Evolutionary conservation across 306 rosid genomes (phyloP).

Genomic region (Glycine soja): DNA sequence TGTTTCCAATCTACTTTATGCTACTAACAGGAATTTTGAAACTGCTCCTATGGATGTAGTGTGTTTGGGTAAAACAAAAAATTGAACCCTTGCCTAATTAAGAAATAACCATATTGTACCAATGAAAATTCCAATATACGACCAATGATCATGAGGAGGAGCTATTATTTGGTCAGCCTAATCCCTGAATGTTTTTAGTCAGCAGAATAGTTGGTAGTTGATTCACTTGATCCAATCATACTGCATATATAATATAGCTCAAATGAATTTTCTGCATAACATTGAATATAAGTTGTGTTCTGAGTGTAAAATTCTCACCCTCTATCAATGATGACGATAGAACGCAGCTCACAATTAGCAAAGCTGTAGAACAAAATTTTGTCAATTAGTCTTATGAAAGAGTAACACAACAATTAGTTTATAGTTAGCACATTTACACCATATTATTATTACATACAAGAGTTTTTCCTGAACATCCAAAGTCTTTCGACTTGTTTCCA

Average conservation of each 20-base stretch:
- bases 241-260: conserved; percentile 51
- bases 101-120: neutral
- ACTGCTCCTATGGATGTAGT: conserved; percentile 22
- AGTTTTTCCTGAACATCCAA: neutral
- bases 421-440: neutral
- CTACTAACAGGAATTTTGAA: conserved; percentile 1
- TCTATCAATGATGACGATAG: conserved; percentile 71
- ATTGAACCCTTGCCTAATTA: neutral
- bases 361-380: conserved; percentile 65
- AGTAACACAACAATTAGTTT: neutral
- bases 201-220: conserved; percentile 75
- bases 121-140: neutral
- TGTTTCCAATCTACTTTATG: neutral
- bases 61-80: neutral
- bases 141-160: neutral
- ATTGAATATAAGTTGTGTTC: conserved; percentile 1
- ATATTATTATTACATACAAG: neutral
- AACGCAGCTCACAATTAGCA: conserved; percentile 84
- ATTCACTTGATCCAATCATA: conserved; percentile 62
- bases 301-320: conserved; percentile 56
- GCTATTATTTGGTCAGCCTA: no score
- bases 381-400: conserved; percentile 27
- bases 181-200: conserved; percentile 50
- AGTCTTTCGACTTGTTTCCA: no score
- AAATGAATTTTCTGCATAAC: conserved; percentile 13